Base-by-base conservation (phyloP, 2,329 filamentous ascomycete genomes). In the Fusarium sp. region DNA sequence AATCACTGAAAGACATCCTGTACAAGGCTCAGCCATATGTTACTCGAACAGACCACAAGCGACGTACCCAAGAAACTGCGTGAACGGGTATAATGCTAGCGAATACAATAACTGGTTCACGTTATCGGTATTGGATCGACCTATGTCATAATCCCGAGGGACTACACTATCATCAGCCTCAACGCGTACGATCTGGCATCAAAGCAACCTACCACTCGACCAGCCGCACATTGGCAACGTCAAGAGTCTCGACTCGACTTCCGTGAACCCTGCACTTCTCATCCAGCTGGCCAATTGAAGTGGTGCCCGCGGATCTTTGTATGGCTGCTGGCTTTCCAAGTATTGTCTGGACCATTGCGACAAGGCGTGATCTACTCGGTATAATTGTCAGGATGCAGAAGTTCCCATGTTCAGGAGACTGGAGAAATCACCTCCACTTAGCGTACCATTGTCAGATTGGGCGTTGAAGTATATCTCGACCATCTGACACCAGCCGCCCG, bases 381-480 rank as follows among this genome's bases (percentile, higher is more conserved):
- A n/a, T 20, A 47, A 44, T 63, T 55, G 60, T n/a, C 22, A 53
- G 36, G 73, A 51, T 36, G 78, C 66, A 59, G 32, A 17, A 11
- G 11, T 8, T 44, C 42, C 18, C 20, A 14, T 24, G 44, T 38
- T 15, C 3, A 9, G 13, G 26, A 47, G 22, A 24, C 17, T 48
- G 8, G 15, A 11, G 41, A 26, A 54, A 86, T 81, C 78, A 87
- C 90, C 86, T 57, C 91, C 87, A 17, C 90, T 91, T 76, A 96
- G 84, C n/a, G 90, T 90, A 10, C 94, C 94, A 77, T 94, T 97
- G 75, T 96, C 91, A 2, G 94, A 97, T 81, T 97, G 95, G 32
- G 94, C 91, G 73, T 94, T 94, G 81, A 92, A 92, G 79, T 97
- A 94, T 77, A 95, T 89, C 79, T 98, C 95, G n/a, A 94, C 89